A percentile compares a stretch with the other conserved stretches of the same genome.
Conservation (phyloP, 306 rosid species). For the Trichosanthes truncata region DNA sequence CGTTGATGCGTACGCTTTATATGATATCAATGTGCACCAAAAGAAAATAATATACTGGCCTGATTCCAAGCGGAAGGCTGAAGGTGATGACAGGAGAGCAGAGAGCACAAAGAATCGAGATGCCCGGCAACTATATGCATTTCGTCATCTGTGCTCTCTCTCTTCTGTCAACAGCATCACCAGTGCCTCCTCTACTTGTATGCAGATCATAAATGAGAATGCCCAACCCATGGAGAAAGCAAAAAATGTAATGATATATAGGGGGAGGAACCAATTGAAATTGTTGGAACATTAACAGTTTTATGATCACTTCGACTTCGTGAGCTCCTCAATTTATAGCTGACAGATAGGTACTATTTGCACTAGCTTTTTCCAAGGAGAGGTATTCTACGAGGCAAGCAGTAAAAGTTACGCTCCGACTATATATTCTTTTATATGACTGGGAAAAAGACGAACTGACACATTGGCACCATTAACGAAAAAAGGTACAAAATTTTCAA, state of each 20-base stretch:
- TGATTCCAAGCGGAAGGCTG: slow-evolving; percentile 5
- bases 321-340: background rate
- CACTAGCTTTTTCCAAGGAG: too few relatives aligned
- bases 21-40: background rate
- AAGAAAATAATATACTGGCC: background rate
- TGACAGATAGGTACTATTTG: too few relatives aligned
- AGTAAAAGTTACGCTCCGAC: too few relatives aligned
- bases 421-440: too few relatives aligned
- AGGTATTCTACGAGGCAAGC: too few relatives aligned
- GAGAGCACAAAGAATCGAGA: slow-evolving; percentile 74
- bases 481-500: too few relatives aligned
- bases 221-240: background rate
- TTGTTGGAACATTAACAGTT: too few relatives aligned
- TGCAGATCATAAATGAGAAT: background rate
- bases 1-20: too few relatives aligned
- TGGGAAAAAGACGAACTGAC: too few relatives aligned
- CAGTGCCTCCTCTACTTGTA: slow-evolving; percentile 15
- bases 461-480: too few relatives aligned
- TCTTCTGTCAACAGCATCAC: slow-evolving; percentile 71
- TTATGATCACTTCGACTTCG: background rate
- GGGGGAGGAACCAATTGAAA: background rate
- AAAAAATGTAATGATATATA: background rate
- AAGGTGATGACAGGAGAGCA: slow-evolving; percentile 56
- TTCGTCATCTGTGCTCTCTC: slow-evolving; percentile 77
- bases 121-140: slow-evolving; percentile 31